Conservation (phyloP, 306 rosid species). For the Lablab purpureus region DNA sequence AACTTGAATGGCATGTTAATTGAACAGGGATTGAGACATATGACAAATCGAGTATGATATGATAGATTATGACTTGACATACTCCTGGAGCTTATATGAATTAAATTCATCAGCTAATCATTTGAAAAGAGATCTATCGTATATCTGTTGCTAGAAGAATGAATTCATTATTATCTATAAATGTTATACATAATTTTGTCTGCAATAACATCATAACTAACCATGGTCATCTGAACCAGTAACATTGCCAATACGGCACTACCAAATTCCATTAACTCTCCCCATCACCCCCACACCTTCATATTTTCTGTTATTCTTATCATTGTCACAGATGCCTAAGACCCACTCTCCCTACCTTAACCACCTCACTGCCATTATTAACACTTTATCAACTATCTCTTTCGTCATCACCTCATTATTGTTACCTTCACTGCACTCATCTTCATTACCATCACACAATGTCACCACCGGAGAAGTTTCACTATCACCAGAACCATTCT, state of each 20-base stretch:
- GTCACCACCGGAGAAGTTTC: conserved; percentile 26
- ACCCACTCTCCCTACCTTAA: neutral
- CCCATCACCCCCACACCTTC: conserved; percentile 8
- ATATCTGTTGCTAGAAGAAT: neutral
- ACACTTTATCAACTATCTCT: conserved; percentile 5
- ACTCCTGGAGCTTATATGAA: neutral
- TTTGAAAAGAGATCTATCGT: neutral
- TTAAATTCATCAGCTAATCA: conserved; percentile 6
- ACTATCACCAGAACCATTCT: conserved; percentile 39
- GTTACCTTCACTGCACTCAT: conserved; percentile 44
- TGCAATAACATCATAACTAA: neutral
- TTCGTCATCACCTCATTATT: conserved; percentile 31
- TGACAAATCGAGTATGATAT: neutral
- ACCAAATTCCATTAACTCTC: conserved; percentile 6
- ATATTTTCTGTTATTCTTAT: conserved; percentile 8
- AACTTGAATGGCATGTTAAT: neutral
- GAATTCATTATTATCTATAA: neutral
- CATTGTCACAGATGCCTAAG: neutral
- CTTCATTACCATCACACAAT: conserved; percentile 38
- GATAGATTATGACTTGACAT: neutral
- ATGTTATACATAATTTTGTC: neutral
- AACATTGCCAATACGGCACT: conserved; percentile 40
- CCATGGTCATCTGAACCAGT: neutral
- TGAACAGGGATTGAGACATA: neutral
- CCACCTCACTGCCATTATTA: conserved; percentile 33